Percentiles rank a stretch among this genome's conserved stretches.
phyloP scores from a whole-genome alignment of 1,284 basidiomycete genomes.

The Boletus sp. region DNA sequence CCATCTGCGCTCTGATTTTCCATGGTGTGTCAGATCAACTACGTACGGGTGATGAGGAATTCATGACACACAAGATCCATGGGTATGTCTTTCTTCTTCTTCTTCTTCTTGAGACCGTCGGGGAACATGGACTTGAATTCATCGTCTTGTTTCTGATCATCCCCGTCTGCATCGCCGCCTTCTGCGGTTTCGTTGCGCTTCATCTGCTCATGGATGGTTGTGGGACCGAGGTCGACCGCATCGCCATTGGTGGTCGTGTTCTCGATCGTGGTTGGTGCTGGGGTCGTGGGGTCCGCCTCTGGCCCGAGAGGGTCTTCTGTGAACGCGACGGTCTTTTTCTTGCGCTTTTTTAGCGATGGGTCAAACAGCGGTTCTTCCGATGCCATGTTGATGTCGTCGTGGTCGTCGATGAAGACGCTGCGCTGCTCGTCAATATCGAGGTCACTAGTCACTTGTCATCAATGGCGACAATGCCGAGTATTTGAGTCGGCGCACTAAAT shows the following conservation, averaged over 20 bases:
- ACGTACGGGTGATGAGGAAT: background rate
- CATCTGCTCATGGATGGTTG: conserved; percentile 73
- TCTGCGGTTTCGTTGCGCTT: conserved; percentile 43
- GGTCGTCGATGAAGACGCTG: conserved; percentile 15
- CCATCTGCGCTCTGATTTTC: conserved; percentile 50
- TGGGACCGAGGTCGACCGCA: conserved; percentile 67
- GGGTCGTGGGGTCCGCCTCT: conserved; percentile 75
- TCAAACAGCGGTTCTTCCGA: conserved; percentile 79
- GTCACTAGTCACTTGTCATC: conserved; percentile 9
- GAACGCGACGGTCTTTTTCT: conserved; percentile 83
- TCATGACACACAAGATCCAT: conserved; percentile 66
- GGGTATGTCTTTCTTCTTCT: conserved; percentile 87
- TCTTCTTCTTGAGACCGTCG: conserved; percentile 87
- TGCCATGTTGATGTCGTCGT: conserved; percentile 37
- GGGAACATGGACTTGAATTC: conserved; percentile 78
- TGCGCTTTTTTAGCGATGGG: conserved; percentile 77
- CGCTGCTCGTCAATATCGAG: conserved; percentile 18
- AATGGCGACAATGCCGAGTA: conserved; percentile 21
- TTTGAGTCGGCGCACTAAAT: conserved; percentile 24
- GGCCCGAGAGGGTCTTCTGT: conserved; percentile 79
- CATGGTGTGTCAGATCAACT: conserved; percentile 9
- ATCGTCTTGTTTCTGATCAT: conserved; percentile 57
- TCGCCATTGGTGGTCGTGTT: conserved; percentile 63
- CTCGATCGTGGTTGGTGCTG: conserved; percentile 67
- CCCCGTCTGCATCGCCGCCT: conserved; percentile 33